Conservation (phyloP, 2,329 filamentous ascomycete genomes). For the Elsinoe necatrix region DNA sequence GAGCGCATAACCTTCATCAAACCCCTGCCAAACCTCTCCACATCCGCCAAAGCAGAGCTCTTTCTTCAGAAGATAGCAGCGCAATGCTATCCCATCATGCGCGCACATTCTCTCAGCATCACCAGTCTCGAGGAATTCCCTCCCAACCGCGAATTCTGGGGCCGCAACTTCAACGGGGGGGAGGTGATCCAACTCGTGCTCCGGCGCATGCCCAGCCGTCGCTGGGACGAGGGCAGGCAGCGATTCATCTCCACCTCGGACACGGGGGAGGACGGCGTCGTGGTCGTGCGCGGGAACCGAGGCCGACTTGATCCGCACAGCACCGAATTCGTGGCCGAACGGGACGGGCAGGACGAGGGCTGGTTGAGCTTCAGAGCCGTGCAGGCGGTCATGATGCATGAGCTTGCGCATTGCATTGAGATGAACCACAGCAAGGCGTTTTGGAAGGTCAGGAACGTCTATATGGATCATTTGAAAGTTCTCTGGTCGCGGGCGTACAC, state of each 20-base stretch:
- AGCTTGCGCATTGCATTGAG: constrained; percentile 78
- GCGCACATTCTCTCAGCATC: constrained; percentile 38
- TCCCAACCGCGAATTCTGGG: constrained; percentile 73
- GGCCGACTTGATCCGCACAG: constrained; percentile 10
- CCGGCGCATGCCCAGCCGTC: constrained; percentile 34
- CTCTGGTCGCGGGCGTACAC: constrained; percentile 65
- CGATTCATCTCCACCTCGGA: background rate
- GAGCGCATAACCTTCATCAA: constrained; percentile 78
- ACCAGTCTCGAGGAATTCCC: constrained; percentile 67
- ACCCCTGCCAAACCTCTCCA: constrained; percentile 53
- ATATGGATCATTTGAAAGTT: constrained; percentile 59
- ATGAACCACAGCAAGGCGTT: constrained; percentile 84
- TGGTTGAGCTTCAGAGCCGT: constrained; percentile 81
- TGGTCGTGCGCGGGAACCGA: constrained; percentile 3
- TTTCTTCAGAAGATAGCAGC: constrained; percentile 72
- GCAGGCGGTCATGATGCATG: constrained; percentile 94
- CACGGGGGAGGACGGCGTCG: constrained; percentile 3
- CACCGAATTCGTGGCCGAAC: constrained; percentile 8
- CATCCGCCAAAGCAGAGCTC: constrained; percentile 48
- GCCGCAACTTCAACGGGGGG: constrained; percentile 83
- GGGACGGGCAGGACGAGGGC: constrained; percentile 34
- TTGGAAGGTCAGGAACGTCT: constrained; percentile 69
- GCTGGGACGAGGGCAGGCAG: background rate
- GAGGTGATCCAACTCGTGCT: constrained; percentile 81
- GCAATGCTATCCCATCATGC: constrained; percentile 60